Percentiles rank a stretch among this genome's conserved stretches.
Conservation (phyloP, 2,329 filamentous ascomycete species). For the Calonectria henricotiae region DNA sequence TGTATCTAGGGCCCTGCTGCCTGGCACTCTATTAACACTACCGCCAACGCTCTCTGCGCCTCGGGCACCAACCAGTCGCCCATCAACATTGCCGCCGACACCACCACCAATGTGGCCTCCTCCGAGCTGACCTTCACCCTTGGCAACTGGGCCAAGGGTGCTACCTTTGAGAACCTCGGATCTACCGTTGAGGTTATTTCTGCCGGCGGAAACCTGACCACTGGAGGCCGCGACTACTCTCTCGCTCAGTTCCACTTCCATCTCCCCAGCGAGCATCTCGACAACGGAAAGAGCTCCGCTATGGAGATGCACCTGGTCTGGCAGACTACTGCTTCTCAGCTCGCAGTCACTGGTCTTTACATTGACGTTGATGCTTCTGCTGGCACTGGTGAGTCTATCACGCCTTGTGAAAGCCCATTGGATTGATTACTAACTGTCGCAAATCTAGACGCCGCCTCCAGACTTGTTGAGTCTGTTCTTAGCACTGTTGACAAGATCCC, state of each 20-base stretch:
- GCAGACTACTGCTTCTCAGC: conserved; percentile 38
- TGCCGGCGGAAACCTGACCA: conserved; percentile 64
- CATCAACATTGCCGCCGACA: conserved; percentile 64
- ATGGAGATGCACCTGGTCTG: conserved; percentile 57
- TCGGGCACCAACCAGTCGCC: conserved; percentile 70
- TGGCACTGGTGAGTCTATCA: conserved; percentile 8
- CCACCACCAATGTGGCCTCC: conserved; percentile 54
- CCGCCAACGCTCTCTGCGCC: conserved; percentile 64
- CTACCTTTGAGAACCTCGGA: conserved; percentile 68
- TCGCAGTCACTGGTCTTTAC: conserved; percentile 54
- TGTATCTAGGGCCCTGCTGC: conserved; percentile 64
- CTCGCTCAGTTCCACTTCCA: conserved; percentile 75
- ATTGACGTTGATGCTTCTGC: conserved; percentile 46
- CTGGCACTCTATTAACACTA: conserved; percentile 65
- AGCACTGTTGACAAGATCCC: conserved; percentile 57
- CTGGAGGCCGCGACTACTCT: conserved; percentile 60
- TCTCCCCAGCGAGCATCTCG: conserved; percentile 72
- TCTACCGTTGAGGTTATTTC: conserved; percentile 67
- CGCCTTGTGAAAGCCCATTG: too few species aligned
- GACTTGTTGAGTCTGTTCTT: conserved; percentile 59
- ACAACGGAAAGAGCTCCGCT: conserved; percentile 58
- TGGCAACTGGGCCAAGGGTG: conserved; percentile 56
- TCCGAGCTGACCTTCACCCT: conserved; percentile 57
- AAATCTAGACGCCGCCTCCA: conserved; percentile 34
- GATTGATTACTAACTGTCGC: neutral